Conservation (phyloP, 2,329 filamentous ascomycete species). For the Fusarium chlamydosporum region DNA sequence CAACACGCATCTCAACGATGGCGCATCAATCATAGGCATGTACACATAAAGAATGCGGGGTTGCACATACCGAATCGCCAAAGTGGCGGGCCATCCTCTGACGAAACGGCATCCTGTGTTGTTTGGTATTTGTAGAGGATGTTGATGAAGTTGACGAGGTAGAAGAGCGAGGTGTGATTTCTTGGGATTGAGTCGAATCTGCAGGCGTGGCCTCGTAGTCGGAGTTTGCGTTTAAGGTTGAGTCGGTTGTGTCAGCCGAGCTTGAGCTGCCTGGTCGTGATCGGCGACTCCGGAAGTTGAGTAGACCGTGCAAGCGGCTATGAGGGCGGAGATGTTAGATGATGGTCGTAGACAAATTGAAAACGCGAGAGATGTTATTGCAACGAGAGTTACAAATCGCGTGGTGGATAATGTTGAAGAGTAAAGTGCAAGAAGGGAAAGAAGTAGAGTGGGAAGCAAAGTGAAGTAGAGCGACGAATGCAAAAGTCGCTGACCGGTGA, state of each 20-base stretch:
- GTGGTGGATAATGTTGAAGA: constrained; percentile 5
- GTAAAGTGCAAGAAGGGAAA: not conserved
- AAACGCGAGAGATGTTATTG: not conserved
- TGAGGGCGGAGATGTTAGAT: constrained; percentile 35
- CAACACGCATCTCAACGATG: constrained; percentile 30
- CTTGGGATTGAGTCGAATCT: constrained; percentile 29
- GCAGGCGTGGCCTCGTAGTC: constrained; percentile 42
- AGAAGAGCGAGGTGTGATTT: constrained; percentile 27
- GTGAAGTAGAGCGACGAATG: constrained; percentile 4
- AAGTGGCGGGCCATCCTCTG: constrained; percentile 63
- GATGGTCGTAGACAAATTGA: constrained; percentile 10
- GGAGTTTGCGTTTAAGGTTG: constrained; percentile 43
- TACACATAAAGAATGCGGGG: constrained; percentile 34
- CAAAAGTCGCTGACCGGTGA: constrained; percentile 6
- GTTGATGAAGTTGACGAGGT: constrained; percentile 29
- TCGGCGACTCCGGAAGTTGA: constrained; percentile 45
- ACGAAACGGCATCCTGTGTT: constrained; percentile 57
- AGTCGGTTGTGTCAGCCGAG: constrained; percentile 42
- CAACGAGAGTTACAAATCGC: not conserved
- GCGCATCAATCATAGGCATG: constrained; percentile 23
- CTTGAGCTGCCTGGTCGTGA: constrained; percentile 45
- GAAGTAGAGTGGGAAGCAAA: constrained; percentile 4
- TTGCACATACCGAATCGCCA: constrained; percentile 61
- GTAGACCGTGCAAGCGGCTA: constrained; percentile 46
- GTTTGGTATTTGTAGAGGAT: constrained; percentile 39